Evolutionary conservation across 768 basidiomycete genomes (phyloP).

Genomic region (Podaxis sp.): DNA sequence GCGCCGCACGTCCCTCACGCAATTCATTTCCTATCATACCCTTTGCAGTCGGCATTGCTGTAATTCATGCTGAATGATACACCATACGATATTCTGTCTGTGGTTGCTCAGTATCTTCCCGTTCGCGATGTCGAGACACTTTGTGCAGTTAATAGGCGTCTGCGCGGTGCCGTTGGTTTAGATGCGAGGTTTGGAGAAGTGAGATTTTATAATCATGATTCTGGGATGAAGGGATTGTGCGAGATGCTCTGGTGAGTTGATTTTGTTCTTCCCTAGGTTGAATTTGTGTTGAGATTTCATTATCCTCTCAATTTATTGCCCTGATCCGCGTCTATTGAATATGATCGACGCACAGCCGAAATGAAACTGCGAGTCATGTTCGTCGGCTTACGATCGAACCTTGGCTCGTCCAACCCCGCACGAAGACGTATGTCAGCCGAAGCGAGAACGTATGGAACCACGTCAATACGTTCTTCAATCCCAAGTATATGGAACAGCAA

Average conservation of each 20-base stretch:
- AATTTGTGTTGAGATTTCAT: background rate
- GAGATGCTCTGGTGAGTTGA: slow-evolving; percentile 22
- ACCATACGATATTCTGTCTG: slow-evolving; percentile 26
- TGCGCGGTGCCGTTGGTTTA: slow-evolving; percentile 21
- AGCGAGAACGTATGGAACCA: slow-evolving; percentile 30
- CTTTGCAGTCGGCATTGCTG: background rate
- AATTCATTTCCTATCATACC: background rate
- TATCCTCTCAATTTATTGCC: background rate
- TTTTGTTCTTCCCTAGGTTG: background rate
- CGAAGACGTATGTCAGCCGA: slow-evolving; percentile 29
- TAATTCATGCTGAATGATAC: slow-evolving; percentile 5
- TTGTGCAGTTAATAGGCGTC: slow-evolving; percentile 23
- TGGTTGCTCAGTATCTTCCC: slow-evolving; percentile 23
- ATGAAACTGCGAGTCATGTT: background rate
- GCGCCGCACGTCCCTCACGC: background rate
- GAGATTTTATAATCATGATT: slow-evolving; percentile 22
- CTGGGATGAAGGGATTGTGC: slow-evolving; percentile 23
- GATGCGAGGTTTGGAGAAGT: slow-evolving; percentile 22
- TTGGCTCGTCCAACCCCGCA: slow-evolving; percentile 38
- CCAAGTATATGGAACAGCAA: slow-evolving; percentile 29
- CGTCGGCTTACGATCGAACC: slow-evolving; percentile 30
- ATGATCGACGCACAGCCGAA: background rate
- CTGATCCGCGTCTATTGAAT: background rate
- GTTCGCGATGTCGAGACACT: slow-evolving; percentile 18
- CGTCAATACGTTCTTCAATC: slow-evolving; percentile 28